Base-by-base conservation (phyloP, 208 protist species). In the Acanthamoeba healyi region DNA sequence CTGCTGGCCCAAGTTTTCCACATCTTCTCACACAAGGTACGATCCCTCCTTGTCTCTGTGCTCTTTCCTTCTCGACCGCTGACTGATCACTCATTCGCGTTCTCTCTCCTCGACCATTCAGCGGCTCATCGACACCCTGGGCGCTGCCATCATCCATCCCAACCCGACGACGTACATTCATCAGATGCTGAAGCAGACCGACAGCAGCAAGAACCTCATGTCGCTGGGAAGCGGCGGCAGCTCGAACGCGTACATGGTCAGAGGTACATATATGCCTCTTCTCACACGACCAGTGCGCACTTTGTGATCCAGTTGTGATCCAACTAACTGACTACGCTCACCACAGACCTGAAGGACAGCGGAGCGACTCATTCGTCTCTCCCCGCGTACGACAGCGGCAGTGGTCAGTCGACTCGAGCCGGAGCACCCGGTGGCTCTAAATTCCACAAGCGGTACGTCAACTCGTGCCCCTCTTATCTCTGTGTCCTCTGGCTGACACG, bases 1-100 rank as follows among this genome's bases (percentile, higher is more conserved):
- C 56, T 97, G 9, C 87, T 97, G 17, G 77, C 95, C 19, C 96
- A 97, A 19, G 79, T 96, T 19, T 95, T 97, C 40, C 87, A 94
- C 72, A 97, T 96, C 24, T 96, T 96, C 82, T 77, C 82, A n/a
- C 86, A 93, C 89, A 92, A 93, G 32, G 87, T 88, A 42, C 61
- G 5, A 6, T 70, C 49, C 15, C 49, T 54, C 49, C 49, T 54
- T 54, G 10, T 6, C 49, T 54, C 15, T 15, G 49, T 54, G 6
- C 49, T 54, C 15, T 54, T 15, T 54, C 10, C 49, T 54, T 54
- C 49, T 6, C 49, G n/a, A n/a, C n/a, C n/a, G n/a, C n/a, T n/a
- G n/a, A n/a, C n/a, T n/a, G n/a, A n/a, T n/a, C n/a, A n/a, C n/a
- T n/a, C n/a, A n/a, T n/a, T n/a, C n/a, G n/a, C n/a, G n/a, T 54